These are phyloP conservation scores for Wickerhamomyces sp. DNA, from an alignment of 1,139 yeast species.

Conservation along the genomic window DNA sequence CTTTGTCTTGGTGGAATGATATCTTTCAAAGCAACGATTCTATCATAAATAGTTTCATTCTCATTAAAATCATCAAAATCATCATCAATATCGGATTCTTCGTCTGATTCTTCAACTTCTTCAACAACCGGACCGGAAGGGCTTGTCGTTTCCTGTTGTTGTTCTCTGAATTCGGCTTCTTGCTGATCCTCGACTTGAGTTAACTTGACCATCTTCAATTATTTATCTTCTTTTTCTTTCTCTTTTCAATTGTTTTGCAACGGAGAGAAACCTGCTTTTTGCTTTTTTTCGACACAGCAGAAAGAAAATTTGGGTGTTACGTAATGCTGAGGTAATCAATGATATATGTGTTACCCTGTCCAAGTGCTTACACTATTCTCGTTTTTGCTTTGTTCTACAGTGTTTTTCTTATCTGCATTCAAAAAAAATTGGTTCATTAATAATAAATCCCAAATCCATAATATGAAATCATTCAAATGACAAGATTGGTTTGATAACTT, in stretches of 20 bases:
- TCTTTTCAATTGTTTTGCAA: not conserved
- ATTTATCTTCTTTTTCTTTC: not conserved
- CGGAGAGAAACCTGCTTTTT: not conserved
- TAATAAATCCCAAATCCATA: too few species aligned
- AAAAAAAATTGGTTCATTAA: too few species aligned
- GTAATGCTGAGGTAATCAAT: too few species aligned
- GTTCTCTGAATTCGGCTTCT: conserved; percentile 33
- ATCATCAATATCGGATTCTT: conserved; percentile 62
- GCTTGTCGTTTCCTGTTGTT: conserved; percentile 22
- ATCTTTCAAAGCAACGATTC: conserved; percentile 87
- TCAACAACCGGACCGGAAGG: conserved; percentile 21
- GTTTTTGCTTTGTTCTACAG: too few species aligned
- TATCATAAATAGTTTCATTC: conserved; percentile 79
- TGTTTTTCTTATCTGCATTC: too few species aligned
- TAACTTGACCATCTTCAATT: conserved; percentile 56
- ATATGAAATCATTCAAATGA: too few species aligned
- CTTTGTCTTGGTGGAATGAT: conserved; percentile 88
- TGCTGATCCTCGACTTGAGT: conserved; percentile 63
- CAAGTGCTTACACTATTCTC: too few species aligned
- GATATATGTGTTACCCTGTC: too few species aligned
- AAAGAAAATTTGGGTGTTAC: not conserved
- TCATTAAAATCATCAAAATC: conserved; percentile 75
- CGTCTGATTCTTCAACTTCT: conserved; percentile 42
- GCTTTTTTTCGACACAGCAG: too few species aligned
- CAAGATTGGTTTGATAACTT: too few species aligned